Evolutionary conservation across 2,329 filamentous ascomycete species (phyloP).

Genomic region (Exophiala viscosa): DNA sequence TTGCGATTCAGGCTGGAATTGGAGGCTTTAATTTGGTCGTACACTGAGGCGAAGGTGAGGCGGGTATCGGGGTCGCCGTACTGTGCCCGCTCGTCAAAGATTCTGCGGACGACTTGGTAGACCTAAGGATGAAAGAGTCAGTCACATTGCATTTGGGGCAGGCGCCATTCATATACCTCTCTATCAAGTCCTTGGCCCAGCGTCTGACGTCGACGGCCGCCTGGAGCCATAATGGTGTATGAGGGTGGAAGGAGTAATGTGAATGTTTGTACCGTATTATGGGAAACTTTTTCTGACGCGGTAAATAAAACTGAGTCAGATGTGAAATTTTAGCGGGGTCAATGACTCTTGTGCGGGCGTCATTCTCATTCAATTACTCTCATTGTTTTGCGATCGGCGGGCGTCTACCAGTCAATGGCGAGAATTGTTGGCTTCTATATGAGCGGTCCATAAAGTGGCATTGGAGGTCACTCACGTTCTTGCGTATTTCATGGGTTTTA

Average conservation of each 20-base stretch:
- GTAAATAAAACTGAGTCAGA: not conserved
- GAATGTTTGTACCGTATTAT: not conserved
- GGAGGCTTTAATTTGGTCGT: slow-evolving; percentile 75
- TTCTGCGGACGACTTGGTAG: slow-evolving; percentile 73
- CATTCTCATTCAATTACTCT: no score
- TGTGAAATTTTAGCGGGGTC: not conserved
- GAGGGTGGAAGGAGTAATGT: not conserved
- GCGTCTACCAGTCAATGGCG: no score
- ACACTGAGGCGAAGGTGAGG: slow-evolving; percentile 61
- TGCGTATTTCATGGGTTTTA: no score
- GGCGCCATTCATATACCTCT: slow-evolving; percentile 46
- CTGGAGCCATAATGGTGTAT: slow-evolving; percentile 34
- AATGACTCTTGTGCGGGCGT: not conserved
- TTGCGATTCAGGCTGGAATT: slow-evolving; percentile 82
- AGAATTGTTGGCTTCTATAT: no score
- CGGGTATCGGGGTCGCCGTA: slow-evolving; percentile 42
- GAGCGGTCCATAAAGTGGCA: no score
- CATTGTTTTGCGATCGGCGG: no score
- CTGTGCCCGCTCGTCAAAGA: slow-evolving; percentile 63
- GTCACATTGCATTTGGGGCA: no score
- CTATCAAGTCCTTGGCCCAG: slow-evolving; percentile 59
- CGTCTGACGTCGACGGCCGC: slow-evolving; percentile 43
- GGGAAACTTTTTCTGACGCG: not conserved
- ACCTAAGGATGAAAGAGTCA: slow-evolving; percentile 44
- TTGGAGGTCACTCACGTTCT: no score